Base-by-base conservation (phyloP, 2,329 filamentous ascomycete genomes). In the Colletotrichum abscissum region DNA sequence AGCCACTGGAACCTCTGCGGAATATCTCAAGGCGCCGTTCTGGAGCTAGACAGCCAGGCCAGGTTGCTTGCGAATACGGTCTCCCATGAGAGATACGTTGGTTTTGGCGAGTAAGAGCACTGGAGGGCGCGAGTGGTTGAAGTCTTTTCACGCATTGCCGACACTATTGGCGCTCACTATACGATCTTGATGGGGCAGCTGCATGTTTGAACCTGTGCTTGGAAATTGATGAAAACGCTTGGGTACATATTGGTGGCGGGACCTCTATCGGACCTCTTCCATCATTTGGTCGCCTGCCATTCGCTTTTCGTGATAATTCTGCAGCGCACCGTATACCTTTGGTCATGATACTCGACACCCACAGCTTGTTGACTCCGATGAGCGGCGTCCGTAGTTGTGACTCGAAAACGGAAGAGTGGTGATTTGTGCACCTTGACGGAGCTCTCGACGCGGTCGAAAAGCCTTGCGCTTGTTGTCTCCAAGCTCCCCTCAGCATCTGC, bases 171-270 rank as follows among this genome's bases (percentile, higher is more conserved):
- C 26, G 60, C 12, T 52, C 26, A 63, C 26, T 22, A 42, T 6
- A 49, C 49, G 28, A 19, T 19, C 16, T 42, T 42, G 38, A 12
- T n/a, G 14, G 65, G 30, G 65, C 16, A 49, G 26, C 59, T 28
- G 30, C 11, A 54, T 60, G 7, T n/a, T 24, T 52, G 38, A 63
- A 58, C 30, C 28, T 52, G 57, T 72, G 65, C 69, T 68, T 69
- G 35, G 52, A 46, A 57, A 63, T 56, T 72, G 65, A 58, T 69
- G 52, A 69, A 72, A 72, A 60, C 63, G 68, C 68, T 69, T 26
- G 58, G 58, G 69, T 69, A 72, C 64, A 72, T 62, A 19, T 56
- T 56, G 22, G 63, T 72, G 65, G 52, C 65, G 49, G 57, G 67
- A 58, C 57, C 28, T 63, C 35, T 69, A 63, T 63, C 56, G 56